Base-by-base conservation (phyloP, 495 filamentous ascomycete species). In the Xylaria intraflava region DNA sequence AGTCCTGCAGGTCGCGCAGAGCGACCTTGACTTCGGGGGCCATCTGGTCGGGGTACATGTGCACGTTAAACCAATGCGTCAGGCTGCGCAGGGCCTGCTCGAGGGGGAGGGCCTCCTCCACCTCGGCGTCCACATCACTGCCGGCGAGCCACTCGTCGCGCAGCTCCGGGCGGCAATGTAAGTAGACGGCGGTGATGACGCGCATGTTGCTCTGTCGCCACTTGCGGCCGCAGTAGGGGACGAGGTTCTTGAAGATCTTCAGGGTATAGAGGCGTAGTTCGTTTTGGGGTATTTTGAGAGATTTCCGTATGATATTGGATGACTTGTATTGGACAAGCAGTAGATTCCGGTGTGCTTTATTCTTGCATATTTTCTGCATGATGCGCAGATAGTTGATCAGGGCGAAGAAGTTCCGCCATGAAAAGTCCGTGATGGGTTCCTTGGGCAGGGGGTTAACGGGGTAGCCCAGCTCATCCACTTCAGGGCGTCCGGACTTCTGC, bases 201-300 rank as follows among this genome's bases (percentile, higher is more conserved):
- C 91, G 86, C 93, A 98, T 98, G 66, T 98, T 96, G 49, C 83
- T 83, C 74, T 98, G 93, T 16, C 93, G 83, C 93, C 93, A 98
- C 72, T 98, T 98, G 12, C 93, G 84, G 17, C 93, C 92, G 68
- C 93, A 97, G 72, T 94, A 98, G 12, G 93, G 93, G 1, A 97
- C 93, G 64, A 97, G 94, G 51, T 87, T 89, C 69, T 98, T 98
- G 83, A 96, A 96, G 0, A 98, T 80, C 65, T 98, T 98, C 62
- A 98, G 83, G 7, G 92, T 95, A 72, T 96, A 96, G 24, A 92
- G 83, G 7, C 94, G 85, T 17, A 98, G 78, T 55, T 89, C 76
- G 0, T 82, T 85, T 62, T 97, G 89, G 1, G 90, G 90, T 31
- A 95, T 87, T 60, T 95, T 94, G 27, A 98, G 81, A 5, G 84